Conservation (phyloP, 108 stramenopile species). For the Pseudonitzschia multiseries region DNA sequence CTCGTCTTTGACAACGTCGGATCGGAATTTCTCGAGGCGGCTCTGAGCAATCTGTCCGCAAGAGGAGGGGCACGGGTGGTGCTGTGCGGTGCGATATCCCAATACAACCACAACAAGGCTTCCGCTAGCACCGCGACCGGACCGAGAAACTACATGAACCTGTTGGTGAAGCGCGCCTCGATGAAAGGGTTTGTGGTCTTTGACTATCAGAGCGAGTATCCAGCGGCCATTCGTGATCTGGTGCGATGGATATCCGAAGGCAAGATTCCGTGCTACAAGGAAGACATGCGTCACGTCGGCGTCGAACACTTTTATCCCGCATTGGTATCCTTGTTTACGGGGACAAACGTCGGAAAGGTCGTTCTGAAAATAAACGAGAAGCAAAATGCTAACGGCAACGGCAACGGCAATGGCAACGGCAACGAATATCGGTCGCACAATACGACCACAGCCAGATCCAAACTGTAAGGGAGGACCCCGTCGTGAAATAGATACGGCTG, state of each 20-base stretch:
- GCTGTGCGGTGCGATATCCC: slow-evolving; percentile 52
- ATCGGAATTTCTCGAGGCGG: slow-evolving; percentile 34
- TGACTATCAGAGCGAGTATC: slow-evolving; percentile 28
- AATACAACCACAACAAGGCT: slow-evolving; percentile 26
- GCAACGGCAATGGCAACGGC: no score
- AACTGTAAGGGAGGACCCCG: no score
- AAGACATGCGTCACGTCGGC: slow-evolving; percentile 30
- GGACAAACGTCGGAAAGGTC: slow-evolving; percentile 36
- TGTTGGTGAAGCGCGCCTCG: slow-evolving; percentile 40
- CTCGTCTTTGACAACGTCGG: slow-evolving; percentile 56
- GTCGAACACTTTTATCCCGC: slow-evolving; percentile 31
- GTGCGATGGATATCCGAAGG: slow-evolving; percentile 5
- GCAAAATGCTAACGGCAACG: no score
- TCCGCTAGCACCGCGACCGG: slow-evolving; percentile 16
- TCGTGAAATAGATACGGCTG: no score
- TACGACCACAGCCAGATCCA: no score
- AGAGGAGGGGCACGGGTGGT: slow-evolving; percentile 36
- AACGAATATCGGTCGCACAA: no score
- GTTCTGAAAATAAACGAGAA: background rate
- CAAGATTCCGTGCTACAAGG: slow-evolving; percentile 11
- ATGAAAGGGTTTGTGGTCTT: slow-evolving; percentile 50
- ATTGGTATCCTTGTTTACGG: slow-evolving; percentile 36
- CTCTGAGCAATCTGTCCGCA: slow-evolving; percentile 24
- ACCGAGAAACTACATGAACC: slow-evolving; percentile 38
- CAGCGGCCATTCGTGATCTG: slow-evolving; percentile 7